A percentile compares a stretch with the other conserved stretches of the same genome.
phyloP scores from a whole-genome alignment of 208 protist species.

The Leishmania guyanensis region DNA sequence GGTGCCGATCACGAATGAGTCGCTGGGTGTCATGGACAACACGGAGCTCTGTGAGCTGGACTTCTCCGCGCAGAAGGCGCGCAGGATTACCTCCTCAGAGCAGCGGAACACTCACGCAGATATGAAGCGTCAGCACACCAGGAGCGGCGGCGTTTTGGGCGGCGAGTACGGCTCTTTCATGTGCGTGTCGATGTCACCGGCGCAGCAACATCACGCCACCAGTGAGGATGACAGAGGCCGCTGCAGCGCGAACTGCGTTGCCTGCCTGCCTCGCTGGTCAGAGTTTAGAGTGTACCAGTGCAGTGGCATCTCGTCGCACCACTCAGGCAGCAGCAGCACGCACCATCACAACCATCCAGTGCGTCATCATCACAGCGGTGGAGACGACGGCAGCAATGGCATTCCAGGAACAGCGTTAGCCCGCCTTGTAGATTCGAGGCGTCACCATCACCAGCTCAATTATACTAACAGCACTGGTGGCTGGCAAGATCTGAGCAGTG shows the following conservation, averaged over 20 bases:
- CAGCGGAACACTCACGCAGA: neutral
- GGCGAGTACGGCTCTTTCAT: slow-evolving; percentile 24
- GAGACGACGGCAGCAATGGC: neutral
- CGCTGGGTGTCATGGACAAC: slow-evolving; percentile 8
- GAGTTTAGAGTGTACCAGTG: neutral
- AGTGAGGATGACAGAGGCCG: neutral
- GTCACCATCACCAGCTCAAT: neutral
- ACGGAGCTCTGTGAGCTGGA: slow-evolving; percentile 10
- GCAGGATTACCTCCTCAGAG: neutral
- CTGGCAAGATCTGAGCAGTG: neutral
- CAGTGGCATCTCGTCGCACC: neutral
- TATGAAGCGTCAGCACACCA: neutral
- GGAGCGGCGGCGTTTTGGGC: neutral
- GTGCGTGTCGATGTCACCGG: neutral
- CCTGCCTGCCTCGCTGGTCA: neutral
- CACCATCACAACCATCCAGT: neutral
- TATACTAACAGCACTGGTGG: neutral
- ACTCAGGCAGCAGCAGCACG: neutral
- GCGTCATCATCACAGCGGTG: neutral
- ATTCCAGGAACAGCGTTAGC: neutral
- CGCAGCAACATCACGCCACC: neutral
- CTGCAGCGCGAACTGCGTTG: neutral
- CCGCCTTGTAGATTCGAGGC: neutral
- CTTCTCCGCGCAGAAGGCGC: slow-evolving; percentile 11
- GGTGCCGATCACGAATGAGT: slow-evolving; percentile 12